These are phyloP conservation scores for Penicillium riverlandense DNA, from an alignment of 495 filamentous ascomycete genomes.

Conservation along the genomic window DNA sequence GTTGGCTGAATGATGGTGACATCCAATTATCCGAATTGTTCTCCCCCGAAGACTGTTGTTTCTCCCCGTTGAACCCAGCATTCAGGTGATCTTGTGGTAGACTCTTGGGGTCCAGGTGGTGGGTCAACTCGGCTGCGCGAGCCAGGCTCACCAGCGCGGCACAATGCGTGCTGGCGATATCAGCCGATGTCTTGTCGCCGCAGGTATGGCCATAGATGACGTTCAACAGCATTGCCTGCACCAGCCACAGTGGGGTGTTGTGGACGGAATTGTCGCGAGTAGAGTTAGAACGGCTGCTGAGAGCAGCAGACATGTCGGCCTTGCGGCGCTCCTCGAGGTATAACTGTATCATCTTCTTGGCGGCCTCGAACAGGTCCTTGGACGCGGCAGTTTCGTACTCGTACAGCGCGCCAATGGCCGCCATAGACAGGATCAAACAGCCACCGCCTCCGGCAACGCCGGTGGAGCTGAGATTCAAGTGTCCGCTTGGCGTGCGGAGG, in stretches of 20 bases:
- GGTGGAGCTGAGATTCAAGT: conserved; percentile 50
- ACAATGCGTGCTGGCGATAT: conserved; percentile 88
- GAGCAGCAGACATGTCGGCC: conserved; percentile 75
- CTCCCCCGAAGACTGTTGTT: conserved; percentile 2
- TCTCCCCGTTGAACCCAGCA: conserved; percentile 5
- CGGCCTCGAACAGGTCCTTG: conserved; percentile 82
- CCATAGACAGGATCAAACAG: conserved; percentile 90
- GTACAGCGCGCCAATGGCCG: conserved; percentile 92
- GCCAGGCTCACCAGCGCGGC: conserved; percentile 87
- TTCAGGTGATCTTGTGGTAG: conserved; percentile 33
- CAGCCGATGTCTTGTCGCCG: conserved; percentile 81
- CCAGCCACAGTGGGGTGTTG: conserved; percentile 86
- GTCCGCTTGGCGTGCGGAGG: conserved; percentile 44
- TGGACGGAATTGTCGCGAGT: conserved; percentile 61
- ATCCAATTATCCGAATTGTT: conserved; percentile 18
- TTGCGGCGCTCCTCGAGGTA: conserved; percentile 92
- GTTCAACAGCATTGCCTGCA: conserved; percentile 98
- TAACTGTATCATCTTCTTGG: conserved; percentile 90
- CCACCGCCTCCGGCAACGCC: conserved; percentile 74
- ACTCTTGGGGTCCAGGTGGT: conserved; percentile 34
- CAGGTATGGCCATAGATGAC: conserved; percentile 95
- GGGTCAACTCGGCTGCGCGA: conserved; percentile 69
- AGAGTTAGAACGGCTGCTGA: conserved; percentile 50
- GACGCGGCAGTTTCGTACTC: conserved; percentile 75
- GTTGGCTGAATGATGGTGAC: conserved; percentile 33